Evolutionary conservation across 208 protist genomes (phyloP).

Genomic region (Phytomonas sp.): DNA sequence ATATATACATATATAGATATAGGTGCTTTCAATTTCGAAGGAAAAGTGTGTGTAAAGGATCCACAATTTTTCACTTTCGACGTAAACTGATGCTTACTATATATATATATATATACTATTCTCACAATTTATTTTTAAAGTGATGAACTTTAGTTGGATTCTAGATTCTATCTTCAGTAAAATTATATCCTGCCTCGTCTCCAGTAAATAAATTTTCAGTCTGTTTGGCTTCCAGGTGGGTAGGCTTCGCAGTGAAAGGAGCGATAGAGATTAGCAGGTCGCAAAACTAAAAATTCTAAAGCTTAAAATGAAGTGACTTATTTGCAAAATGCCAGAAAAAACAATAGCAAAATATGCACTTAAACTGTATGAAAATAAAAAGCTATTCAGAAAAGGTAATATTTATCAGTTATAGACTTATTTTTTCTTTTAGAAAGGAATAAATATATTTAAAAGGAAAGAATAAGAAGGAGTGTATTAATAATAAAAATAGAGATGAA

Average conservation of each 20-base stretch:
- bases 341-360: neutral
- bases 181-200: neutral
- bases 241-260: neutral
- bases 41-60: too few relatives aligned
- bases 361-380: constrained; percentile 5
- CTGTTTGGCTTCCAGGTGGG: neutral
- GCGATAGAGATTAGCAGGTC: neutral
- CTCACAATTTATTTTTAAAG: neutral
- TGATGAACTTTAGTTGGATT: neutral
- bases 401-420: neutral
- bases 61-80: too few relatives aligned
- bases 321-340: constrained; percentile 1
- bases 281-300: neutral
- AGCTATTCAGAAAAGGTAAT: constrained; percentile 5
- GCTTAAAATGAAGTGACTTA: neutral
- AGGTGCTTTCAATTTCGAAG: too few relatives aligned
- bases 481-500: neutral
- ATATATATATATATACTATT: neutral
- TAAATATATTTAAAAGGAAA: neutral
- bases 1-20: neutral
- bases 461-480: neutral
- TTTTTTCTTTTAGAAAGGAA: neutral
- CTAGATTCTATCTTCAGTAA: neutral
- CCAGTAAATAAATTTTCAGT: neutral
- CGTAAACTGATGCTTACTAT: too few relatives aligned